A percentile compares a stretch with the other conserved stretches of the same genome.
phyloP scores from a whole-genome alignment of 108 stramenopile species.

The Cyclostephanos invisitatus region DNA sequence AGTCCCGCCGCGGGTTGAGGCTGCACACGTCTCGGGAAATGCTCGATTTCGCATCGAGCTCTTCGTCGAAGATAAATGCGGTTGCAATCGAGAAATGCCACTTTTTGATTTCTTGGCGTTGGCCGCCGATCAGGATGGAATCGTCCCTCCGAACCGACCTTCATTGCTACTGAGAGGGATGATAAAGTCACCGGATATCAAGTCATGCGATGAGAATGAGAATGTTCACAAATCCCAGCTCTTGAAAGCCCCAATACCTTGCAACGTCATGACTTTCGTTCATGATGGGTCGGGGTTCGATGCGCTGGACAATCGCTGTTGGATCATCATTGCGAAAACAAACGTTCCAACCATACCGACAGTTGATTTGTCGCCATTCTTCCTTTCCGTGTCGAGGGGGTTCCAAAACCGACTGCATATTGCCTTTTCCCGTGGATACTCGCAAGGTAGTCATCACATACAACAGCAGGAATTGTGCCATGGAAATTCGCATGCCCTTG shows the following conservation, averaged over 20 bases:
- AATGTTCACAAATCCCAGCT: slow-evolving; percentile 30
- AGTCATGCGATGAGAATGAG: neutral
- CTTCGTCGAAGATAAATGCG: slow-evolving; percentile 7
- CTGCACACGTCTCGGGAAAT: neutral
- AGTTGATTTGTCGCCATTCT: slow-evolving; percentile 29
- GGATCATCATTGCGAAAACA: slow-evolving; percentile 22
- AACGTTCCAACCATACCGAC: neutral
- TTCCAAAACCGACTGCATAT: slow-evolving; percentile 35
- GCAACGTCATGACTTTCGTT: neutral
- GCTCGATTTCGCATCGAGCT: slow-evolving; percentile 18
- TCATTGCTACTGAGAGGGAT: slow-evolving; percentile 4
- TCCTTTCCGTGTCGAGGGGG: slow-evolving; percentile 12
- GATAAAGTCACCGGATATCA: slow-evolving; percentile 30
- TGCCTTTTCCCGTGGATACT: slow-evolving; percentile 38
- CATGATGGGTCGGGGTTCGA: neutral
- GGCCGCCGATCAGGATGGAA: neutral
- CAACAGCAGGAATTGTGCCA: slow-evolving; percentile 1
- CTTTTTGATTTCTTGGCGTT: slow-evolving; percentile 30
- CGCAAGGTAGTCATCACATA: slow-evolving; percentile 11
- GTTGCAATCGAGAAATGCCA: neutral
- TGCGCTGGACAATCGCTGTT: neutral
- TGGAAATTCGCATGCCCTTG: slow-evolving; percentile 38
- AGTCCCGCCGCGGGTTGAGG: neutral
- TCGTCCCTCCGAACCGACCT: slow-evolving; percentile 3
- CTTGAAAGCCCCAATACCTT: slow-evolving; percentile 25